These are phyloP conservation scores for Talinum fruticosum DNA, from an alignment of 148 eudicot species.

Conservation along the genomic window DNA sequence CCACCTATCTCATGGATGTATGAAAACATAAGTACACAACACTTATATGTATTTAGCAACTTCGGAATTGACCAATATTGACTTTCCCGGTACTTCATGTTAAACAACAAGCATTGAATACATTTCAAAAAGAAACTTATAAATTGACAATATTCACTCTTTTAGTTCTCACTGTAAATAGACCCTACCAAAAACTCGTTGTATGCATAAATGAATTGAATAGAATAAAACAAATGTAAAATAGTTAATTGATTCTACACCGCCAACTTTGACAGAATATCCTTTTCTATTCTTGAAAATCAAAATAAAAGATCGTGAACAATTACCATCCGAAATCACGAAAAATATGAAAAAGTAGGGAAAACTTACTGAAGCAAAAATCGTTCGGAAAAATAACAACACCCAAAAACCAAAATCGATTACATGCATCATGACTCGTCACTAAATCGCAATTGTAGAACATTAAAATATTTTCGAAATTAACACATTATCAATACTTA, in stretches of 20 bases:
- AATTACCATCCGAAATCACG: too few relatives aligned
- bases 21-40: too few relatives aligned
- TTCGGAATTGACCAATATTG: too few relatives aligned
- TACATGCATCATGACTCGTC: not conserved
- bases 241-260: too few relatives aligned
- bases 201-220: not conserved
- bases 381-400: not conserved
- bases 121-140: not conserved
- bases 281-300: too few relatives aligned
- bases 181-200: not conserved
- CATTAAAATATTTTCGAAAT: not conserved
- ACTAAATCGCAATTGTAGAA: not conserved
- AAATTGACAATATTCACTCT: not conserved
- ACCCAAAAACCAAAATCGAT: not conserved
- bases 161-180: not conserved
- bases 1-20: too few relatives aligned
- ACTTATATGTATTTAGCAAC: too few relatives aligned
- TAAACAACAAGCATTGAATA: not conserved
- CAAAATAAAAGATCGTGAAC: too few relatives aligned
- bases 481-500: not conserved
- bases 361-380: too few relatives aligned
- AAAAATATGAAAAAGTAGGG: too few relatives aligned
- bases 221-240: not conserved
- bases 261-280: too few relatives aligned
- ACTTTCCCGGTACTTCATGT: too few relatives aligned